Conservation (phyloP, 2,329 filamentous ascomycete species). For the Volutella citrinella region DNA sequence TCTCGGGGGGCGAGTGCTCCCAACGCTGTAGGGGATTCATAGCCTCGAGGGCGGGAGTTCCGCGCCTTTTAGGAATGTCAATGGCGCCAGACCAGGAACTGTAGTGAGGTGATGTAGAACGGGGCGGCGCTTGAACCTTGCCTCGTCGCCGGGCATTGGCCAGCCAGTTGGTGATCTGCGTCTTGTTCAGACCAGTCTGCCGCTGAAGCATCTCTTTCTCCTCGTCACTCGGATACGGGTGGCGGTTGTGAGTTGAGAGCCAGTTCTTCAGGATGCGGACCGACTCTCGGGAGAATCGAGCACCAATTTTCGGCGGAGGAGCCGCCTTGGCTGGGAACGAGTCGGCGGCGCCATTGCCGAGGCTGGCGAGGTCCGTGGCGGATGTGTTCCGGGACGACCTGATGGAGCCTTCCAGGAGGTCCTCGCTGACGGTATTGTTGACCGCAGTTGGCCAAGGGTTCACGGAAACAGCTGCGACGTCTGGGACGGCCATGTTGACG, state of each 20-base stretch:
- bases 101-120: slow-evolving; percentile 67
- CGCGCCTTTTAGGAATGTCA: slow-evolving; percentile 65
- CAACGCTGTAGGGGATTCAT: slow-evolving; percentile 60
- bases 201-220: slow-evolving; percentile 78
- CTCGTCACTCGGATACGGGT: slow-evolving; percentile 85
- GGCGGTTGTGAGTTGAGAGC: slow-evolving; percentile 74
- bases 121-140: slow-evolving; percentile 68
- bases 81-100: slow-evolving; percentile 61
- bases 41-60: slow-evolving; percentile 50
- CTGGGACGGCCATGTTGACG: slow-evolving; percentile 30
- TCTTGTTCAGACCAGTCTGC: slow-evolving; percentile 76
- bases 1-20: slow-evolving; percentile 56
- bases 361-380: slow-evolving; percentile 24
- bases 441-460: slow-evolving; percentile 46
- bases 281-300: slow-evolving; percentile 76
- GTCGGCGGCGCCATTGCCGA: slow-evolving; percentile 18
- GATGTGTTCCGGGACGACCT: slow-evolving; percentile 24
- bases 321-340: slow-evolving; percentile 22
- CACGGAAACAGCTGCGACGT: slow-evolving; percentile 37
- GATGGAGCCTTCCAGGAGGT: slow-evolving; percentile 21
- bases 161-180: slow-evolving; percentile 88
- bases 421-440: slow-evolving; percentile 30
- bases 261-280: slow-evolving; percentile 80
- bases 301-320: slow-evolving; percentile 59
- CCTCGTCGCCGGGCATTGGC: slow-evolving; percentile 82